Conservation (phyloP, 176 grass and related monocot genomes). For the Carex myosuroides region DNA sequence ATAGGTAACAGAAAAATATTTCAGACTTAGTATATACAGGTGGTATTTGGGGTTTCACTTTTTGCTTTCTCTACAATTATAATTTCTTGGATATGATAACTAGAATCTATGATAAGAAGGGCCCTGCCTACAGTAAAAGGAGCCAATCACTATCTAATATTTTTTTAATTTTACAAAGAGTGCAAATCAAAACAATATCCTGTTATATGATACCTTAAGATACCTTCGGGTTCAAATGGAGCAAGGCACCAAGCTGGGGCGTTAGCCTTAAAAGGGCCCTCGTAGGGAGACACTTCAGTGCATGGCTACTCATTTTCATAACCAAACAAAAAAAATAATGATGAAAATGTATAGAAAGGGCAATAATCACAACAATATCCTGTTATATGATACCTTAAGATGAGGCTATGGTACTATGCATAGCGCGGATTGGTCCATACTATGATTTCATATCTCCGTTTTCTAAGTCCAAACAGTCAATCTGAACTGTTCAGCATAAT, state of each 20-base stretch:
- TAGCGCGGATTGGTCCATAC: too few relatives aligned
- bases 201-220: conserved; percentile 47
- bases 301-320: conserved; percentile 47
- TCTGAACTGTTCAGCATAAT: too few relatives aligned
- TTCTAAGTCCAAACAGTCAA: too few relatives aligned
- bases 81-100: not conserved
- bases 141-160: not conserved
- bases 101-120: not conserved
- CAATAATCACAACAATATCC: not conserved
- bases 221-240: conserved; percentile 89
- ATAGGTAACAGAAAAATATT: not conserved
- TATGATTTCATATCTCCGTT: too few relatives aligned
- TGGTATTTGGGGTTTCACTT: not conserved
- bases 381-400: too few relatives aligned
- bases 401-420: too few relatives aligned
- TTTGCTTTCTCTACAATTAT: not conserved
- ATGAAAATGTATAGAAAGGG: not conserved
- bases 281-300: conserved; percentile 69
- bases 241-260: conserved; percentile 78
- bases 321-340: not conserved
- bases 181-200: not conserved
- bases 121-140: not conserved
- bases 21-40: not conserved
- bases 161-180: not conserved
- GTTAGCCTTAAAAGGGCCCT: conserved; percentile 54